These are phyloP conservation scores for Vigna unguiculata DNA, from an alignment of 306 rosid genomes.

Conservation along the genomic window DNA sequence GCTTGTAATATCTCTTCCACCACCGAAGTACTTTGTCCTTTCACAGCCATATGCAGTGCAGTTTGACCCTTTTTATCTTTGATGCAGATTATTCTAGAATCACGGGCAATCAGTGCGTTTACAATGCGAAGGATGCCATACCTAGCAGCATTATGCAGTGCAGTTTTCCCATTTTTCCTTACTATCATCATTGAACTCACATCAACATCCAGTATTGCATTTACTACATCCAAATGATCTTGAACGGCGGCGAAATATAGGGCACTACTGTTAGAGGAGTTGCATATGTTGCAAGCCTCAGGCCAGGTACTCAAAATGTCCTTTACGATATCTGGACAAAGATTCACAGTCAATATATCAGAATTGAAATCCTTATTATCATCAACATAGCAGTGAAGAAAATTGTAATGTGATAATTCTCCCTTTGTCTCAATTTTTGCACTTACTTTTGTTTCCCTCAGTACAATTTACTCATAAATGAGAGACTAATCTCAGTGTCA, in stretches of 20 bases:
- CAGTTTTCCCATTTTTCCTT: conserved; percentile 95
- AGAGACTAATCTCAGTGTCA: background rate
- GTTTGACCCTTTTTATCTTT: conserved; percentile 95
- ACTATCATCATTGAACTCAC: conserved; percentile 66
- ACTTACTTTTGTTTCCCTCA: background rate
- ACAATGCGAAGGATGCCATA: conserved; percentile 70
- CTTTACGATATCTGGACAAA: conserved; percentile 76
- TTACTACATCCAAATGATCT: conserved; percentile 82
- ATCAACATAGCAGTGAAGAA: background rate
- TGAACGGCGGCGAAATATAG: conserved; percentile 86
- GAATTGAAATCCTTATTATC: background rate
- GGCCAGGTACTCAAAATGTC: conserved; percentile 76
- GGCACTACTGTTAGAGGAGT: conserved; percentile 83
- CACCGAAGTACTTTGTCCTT: conserved; percentile 66
- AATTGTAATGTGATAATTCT: background rate
- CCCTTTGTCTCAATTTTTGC: background rate
- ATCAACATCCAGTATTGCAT: conserved; percentile 83
- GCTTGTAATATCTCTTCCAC: conserved; percentile 78
- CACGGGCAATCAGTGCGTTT: conserved; percentile 65
- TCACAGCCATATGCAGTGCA: conserved; percentile 96
- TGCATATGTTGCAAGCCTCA: conserved; percentile 69
- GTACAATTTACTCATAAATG: background rate
- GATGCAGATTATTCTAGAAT: conserved; percentile 66
- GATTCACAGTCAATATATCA: conserved; percentile 34
- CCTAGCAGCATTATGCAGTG: conserved; percentile 83